Evolutionary conservation across 1,284 basidiomycete genomes (phyloP).

Genomic region (Ustilago sp.): DNA sequence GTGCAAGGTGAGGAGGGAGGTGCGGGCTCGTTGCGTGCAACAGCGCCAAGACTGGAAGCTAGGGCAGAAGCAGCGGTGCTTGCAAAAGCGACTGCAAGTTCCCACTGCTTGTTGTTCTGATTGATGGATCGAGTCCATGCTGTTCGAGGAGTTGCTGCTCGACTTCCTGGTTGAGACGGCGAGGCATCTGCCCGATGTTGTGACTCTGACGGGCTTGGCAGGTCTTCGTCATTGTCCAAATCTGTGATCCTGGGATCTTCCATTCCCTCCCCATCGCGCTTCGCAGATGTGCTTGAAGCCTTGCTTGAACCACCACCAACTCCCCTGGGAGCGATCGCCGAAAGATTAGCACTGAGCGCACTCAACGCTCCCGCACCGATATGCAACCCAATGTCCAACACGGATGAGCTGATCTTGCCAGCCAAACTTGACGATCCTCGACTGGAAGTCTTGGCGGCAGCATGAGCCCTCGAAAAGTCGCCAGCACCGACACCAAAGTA

Average conservation of each 20-base stretch:
- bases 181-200: constrained; percentile 1
- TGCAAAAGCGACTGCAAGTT: constrained; percentile 51
- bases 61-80: constrained; percentile 47
- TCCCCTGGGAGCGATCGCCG: constrained; percentile 34
- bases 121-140: constrained; percentile 37
- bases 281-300: neutral
- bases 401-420: constrained; percentile 36
- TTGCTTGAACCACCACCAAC: neutral
- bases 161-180: constrained; percentile 20
- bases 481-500: constrained; percentile 17
- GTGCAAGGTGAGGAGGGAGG: neutral
- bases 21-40: constrained; percentile 16
- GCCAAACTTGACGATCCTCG: constrained; percentile 20
- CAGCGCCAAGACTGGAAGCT: constrained; percentile 43
- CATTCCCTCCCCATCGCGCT: neutral
- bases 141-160: constrained; percentile 29
- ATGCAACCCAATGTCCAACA: constrained; percentile 43
- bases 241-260: constrained; percentile 40
- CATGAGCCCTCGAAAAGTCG: constrained; percentile 35
- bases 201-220: neutral
- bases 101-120: constrained; percentile 56
- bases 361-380: constrained; percentile 47
- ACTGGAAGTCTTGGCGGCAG: constrained; percentile 29
- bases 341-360: constrained; percentile 36
- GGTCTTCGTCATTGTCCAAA: constrained; percentile 41